Percentiles rank a stretch among this genome's conserved stretches.
Conservation (phyloP, 1,284 basidiomycete genomes). For the Ceratobasidium papillatum region DNA sequence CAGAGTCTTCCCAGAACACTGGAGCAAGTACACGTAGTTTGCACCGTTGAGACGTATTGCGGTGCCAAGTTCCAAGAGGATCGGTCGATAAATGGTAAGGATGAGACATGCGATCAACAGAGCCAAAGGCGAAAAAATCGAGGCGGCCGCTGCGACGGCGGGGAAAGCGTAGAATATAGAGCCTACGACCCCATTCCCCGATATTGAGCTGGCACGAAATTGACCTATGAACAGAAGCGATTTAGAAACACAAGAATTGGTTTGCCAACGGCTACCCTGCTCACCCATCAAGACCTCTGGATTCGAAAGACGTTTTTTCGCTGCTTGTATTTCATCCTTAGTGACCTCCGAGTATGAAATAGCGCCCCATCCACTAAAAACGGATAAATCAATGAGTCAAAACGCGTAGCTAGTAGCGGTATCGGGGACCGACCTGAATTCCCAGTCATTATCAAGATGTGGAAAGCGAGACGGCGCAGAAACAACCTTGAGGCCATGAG, state of each 20-base stretch:
- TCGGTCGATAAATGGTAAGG: slow-evolving; percentile 71
- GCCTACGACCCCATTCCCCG: slow-evolving; percentile 73
- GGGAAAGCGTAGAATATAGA: slow-evolving; percentile 77
- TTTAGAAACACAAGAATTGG: background rate
- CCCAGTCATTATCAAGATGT: slow-evolving; percentile 69
- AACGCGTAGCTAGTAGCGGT: background rate
- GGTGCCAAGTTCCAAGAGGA: slow-evolving; percentile 72
- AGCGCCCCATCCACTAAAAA: slow-evolving; percentile 62
- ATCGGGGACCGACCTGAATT: slow-evolving; percentile 57
- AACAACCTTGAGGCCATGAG: slow-evolving; percentile 58
- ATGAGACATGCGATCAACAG: slow-evolving; percentile 67
- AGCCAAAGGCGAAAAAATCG: slow-evolving; percentile 72
- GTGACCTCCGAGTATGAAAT: slow-evolving; percentile 58
- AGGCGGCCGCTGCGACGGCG: slow-evolving; percentile 65
- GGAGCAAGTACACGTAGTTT: slow-evolving; percentile 73
- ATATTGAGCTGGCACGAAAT: slow-evolving; percentile 66
- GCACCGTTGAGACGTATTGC: slow-evolving; percentile 72
- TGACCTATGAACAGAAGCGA: slow-evolving; percentile 56
- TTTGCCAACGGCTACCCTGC: background rate
- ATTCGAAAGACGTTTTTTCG: slow-evolving; percentile 48
- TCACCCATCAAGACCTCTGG: slow-evolving; percentile 53
- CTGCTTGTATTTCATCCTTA: slow-evolving; percentile 49
- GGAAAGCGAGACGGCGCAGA: slow-evolving; percentile 65
- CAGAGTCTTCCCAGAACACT: slow-evolving; percentile 66
- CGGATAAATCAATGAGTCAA: background rate